A percentile compares a stretch with the other conserved stretches of the same genome.
phyloP scores from a whole-genome alignment of 768 basidiomycete species.

The Megacollybia marginata region DNA sequence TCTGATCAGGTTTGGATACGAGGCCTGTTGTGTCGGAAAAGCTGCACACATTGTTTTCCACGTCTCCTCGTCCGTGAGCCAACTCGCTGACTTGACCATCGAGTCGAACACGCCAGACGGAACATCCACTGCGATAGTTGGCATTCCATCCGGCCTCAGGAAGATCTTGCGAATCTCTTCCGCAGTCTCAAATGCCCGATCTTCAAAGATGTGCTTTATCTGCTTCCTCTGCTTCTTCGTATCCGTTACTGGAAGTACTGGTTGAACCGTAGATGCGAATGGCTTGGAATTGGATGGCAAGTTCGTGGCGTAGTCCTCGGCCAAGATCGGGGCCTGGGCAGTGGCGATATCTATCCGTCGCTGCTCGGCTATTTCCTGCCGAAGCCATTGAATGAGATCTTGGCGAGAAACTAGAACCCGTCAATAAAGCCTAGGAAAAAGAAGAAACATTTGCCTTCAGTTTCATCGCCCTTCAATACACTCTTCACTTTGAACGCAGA shows the following conservation, averaged over 20 bases:
- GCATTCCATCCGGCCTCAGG: conserved; percentile 42
- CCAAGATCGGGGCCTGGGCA: conserved; percentile 43
- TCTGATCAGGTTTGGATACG: conserved; percentile 61
- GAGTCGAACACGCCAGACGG: conserved; percentile 51
- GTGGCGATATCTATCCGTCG: conserved; percentile 64
- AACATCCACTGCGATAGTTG: conserved; percentile 70
- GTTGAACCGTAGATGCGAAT: conserved; percentile 43
- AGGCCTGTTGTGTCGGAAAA: conserved; percentile 50
- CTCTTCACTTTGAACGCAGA: conserved; percentile 78
- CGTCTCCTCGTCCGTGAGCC: conserved; percentile 70
- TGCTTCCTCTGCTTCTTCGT: conserved; percentile 69
- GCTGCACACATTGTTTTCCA: conserved; percentile 54
- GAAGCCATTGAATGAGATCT: conserved; percentile 70
- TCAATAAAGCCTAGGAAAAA: neutral
- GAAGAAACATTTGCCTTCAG: conserved; percentile 44
- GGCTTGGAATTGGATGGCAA: conserved; percentile 29
- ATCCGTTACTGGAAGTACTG: conserved; percentile 55
- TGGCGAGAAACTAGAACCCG: conserved; percentile 37
- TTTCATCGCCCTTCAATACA: conserved; percentile 70
- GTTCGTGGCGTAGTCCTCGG: conserved; percentile 28
- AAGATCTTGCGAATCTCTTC: conserved; percentile 51
- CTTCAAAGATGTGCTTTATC: conserved; percentile 60
- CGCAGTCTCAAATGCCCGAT: conserved; percentile 63
- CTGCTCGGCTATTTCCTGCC: conserved; percentile 74
- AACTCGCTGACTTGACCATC: conserved; percentile 47